Evolutionary conservation across 116 monocot genomes (phyloP), one percentile per base, ranked within the genome.

Genomic region (Cymodocea nodosa): DNA sequence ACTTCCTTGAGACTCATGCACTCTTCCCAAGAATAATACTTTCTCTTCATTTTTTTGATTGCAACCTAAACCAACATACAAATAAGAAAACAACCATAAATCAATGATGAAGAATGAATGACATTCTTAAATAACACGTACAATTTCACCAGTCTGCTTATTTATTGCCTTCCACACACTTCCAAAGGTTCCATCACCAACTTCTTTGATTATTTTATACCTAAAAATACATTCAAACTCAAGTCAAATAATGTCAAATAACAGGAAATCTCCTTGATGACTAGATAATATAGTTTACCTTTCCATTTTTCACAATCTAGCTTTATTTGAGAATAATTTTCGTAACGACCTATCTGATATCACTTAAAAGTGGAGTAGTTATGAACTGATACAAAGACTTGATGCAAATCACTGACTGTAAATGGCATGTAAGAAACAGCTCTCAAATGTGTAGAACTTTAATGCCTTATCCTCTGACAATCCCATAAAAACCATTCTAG

Each of bases 171-270:
- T 82, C 91, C 87, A 97, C 30, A 91, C 91, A 74, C 77, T 91
- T 51, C 91, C 91, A 79, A 97, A 98, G 35, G 97, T 88, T 71
- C 97, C 97, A 78, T 98, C 84, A 70, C 97, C 97, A 85, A 98
- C 82, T 80, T 98, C 92, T 67, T 88, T 91, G 20, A 91, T 87
- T 59, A 98, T 51, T 60, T 78, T 98, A 70, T 91, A 98, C 67
- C 97, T 98, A 85, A 69, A 34, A 74, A 64, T 4, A 51, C 20
- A 37, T n/a, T 16, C 13, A 15, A 15, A 60, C 5, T 5, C 0
- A 15, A n/a, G 16, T 44, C 11, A 63, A 40, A 14, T 16, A 44
- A 19, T 23, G 30, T 18, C 16, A 4, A 44, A 1, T 19, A 22
- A 9, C 35, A 63, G 6, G 44, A n/a, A 11, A 16, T 15, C 19